Conservation (phyloP, 768 basidiomycete genomes). For the Amanita jacksonii region DNA sequence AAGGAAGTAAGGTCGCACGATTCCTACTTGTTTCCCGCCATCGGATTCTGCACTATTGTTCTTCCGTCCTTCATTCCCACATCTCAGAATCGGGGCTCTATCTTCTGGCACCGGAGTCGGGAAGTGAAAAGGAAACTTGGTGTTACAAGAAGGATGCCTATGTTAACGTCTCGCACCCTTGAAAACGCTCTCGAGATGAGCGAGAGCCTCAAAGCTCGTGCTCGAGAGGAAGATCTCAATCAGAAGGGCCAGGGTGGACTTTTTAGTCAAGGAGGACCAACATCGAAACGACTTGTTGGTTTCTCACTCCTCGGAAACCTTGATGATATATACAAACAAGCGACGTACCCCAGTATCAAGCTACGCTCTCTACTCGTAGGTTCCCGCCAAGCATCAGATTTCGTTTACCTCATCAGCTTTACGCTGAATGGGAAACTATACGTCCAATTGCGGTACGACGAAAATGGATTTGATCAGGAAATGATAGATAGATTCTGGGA, state of each 20-base stretch:
- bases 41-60: conserved; percentile 75
- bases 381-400: conserved; percentile 66
- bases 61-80: conserved; percentile 65
- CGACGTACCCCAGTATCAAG: conserved; percentile 42
- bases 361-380: conserved; percentile 75
- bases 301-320: conserved; percentile 80
- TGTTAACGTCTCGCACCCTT: conserved; percentile 50
- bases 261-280: conserved; percentile 23
- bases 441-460: conserved; percentile 74
- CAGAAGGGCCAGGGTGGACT: too few species aligned
- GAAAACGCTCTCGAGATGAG: conserved; percentile 61
- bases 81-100: conserved; percentile 26
- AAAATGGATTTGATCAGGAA: conserved; percentile 59
- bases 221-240: conserved; percentile 72
- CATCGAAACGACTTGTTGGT: conserved; percentile 61
- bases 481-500: conserved; percentile 60
- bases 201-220: conserved; percentile 53
- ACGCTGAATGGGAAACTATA: conserved; percentile 68
- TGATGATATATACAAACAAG: conserved; percentile 72
- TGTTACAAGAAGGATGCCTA: conserved; percentile 48
- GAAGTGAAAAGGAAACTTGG: conserved; percentile 60
- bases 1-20: conserved; percentile 33
- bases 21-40: conserved; percentile 75
- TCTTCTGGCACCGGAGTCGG: conserved; percentile 71
- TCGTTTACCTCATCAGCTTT: conserved; percentile 76